Evolutionary conservation across 2,329 filamentous ascomycete genomes (phyloP).

Genomic region (Nemania abortiva): DNA sequence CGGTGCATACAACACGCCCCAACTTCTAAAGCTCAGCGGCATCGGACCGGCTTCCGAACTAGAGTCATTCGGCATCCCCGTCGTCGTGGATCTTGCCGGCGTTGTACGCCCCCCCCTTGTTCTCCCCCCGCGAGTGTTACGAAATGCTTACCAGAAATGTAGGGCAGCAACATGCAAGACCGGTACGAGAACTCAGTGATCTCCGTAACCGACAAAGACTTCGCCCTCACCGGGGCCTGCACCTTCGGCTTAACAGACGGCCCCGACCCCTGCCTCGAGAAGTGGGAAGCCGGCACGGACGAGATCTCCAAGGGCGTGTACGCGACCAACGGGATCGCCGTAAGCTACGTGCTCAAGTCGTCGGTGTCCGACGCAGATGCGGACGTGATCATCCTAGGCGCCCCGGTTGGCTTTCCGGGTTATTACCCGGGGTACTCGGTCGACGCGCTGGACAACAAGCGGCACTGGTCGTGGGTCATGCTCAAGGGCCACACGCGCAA

Average conservation of each 20-base stretch:
- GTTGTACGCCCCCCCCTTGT: slow-evolving; percentile 72
- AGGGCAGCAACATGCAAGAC: slow-evolving; percentile 37
- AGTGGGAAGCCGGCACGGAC: slow-evolving; percentile 47
- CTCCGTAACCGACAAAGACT: slow-evolving; percentile 48
- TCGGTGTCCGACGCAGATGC: slow-evolving; percentile 44
- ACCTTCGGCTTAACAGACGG: slow-evolving; percentile 46
- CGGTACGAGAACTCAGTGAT: slow-evolving; percentile 32
- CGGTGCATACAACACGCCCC: slow-evolving; percentile 61
- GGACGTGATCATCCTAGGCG: slow-evolving; percentile 40
- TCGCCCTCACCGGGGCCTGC: slow-evolving; percentile 47
- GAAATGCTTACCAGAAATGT: slow-evolving; percentile 52
- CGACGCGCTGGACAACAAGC: slow-evolving; percentile 49
- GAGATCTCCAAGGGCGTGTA: slow-evolving; percentile 43
- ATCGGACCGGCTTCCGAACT: slow-evolving; percentile 58
- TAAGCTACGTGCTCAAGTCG: slow-evolving; percentile 55
- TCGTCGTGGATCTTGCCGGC: slow-evolving; percentile 69
- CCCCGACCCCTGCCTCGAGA: slow-evolving; percentile 52
- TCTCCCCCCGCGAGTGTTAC: slow-evolving; percentile 55
- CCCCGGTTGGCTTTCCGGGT: slow-evolving; percentile 22
- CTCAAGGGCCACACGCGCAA: slow-evolving; percentile 72
- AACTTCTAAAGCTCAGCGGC: slow-evolving; percentile 61
- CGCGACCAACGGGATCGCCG: slow-evolving; percentile 61
- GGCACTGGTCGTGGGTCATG: slow-evolving; percentile 54
- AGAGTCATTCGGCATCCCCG: slow-evolving; percentile 59
- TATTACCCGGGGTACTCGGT: slow-evolving; percentile 42